phyloP scores from a whole-genome alignment of 345 rosid genomes.

The Sonneratia caseolaris region DNA sequence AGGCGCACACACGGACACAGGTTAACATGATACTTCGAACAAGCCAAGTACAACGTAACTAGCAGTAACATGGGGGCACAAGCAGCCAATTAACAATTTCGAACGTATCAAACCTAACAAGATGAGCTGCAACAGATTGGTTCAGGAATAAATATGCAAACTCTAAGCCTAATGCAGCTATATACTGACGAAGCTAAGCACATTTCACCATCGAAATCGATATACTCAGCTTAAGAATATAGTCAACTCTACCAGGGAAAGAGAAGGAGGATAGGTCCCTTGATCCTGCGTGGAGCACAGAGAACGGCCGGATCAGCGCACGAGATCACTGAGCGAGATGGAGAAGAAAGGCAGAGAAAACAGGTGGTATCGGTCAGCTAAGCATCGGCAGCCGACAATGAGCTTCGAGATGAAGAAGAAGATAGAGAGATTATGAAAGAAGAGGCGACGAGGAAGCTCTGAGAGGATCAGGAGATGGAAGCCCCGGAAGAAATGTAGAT shows the following conservation, averaged over 20 bases:
- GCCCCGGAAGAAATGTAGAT: background rate
- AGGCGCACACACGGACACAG: too few species aligned
- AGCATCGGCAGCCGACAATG: background rate
- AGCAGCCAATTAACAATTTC: background rate
- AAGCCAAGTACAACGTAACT: too few species aligned
- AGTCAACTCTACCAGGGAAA: background rate
- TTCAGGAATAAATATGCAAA: background rate
- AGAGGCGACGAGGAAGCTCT: background rate
- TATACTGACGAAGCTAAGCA: background rate
- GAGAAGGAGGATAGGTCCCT: background rate
- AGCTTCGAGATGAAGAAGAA: background rate
- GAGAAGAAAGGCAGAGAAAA: background rate
- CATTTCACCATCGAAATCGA: background rate
- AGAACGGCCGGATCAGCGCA: background rate
- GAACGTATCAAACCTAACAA: background rate
- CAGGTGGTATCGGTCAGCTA: background rate
- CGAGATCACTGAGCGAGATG: background rate
- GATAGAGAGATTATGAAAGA: background rate
- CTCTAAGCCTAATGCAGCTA: background rate
- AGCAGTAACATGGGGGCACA: too few species aligned
- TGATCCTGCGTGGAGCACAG: background rate
- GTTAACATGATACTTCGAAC: too few species aligned
- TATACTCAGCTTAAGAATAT: background rate
- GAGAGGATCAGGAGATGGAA: background rate
- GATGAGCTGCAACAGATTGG: background rate